Base-by-base conservation (phyloP, 306 rosid genomes). In the Citrullus colocynthis region DNA sequence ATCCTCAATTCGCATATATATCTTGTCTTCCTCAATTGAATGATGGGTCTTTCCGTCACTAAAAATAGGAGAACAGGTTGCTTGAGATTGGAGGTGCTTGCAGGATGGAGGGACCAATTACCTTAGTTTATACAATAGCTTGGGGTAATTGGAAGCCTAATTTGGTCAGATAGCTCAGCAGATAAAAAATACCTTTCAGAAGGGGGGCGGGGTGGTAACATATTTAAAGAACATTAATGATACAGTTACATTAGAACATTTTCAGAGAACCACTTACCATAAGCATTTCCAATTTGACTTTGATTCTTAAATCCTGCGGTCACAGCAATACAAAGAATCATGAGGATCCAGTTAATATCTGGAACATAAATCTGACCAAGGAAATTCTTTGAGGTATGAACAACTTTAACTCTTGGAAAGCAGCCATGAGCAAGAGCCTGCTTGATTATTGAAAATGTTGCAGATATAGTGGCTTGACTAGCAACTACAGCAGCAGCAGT, bases 401-500 rank as follows among this genome's bases (percentile, higher is more conserved):
- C 88, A 75, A 95, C 93, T 89, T 92, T 95, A 76, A 95, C 99
- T 82, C 99, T 88, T 13, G 97, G 99, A 84, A 95, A 95, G 76
- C 97, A 95, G 75, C 99, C 97, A 69, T 81, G 97, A 18, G 99
- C 91, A 85, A 87, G 91, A 80, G 99, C 99, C 85, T 95, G 97
- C 92, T 95, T 92, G 81, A 92, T 87, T 74, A 95, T 80, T 6
- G 97, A 90, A 87, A 89, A 95, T 10, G 97, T 91, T 70, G 99
- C 97, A n/a, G 90, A 81, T 80, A 95, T 90, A 28, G 97, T 95
- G 51, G 97, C 96, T 80, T 95, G 99, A 82, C 97, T 95, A 48
- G 97, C 99, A 75, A 95, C 97, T 81, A 92, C 34, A 64, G 99
- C 99, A 64, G 99, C 99, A 42, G 89, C 88, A 21, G 96, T 92